Base-by-base conservation (phyloP, 2,329 filamentous ascomycete genomes). In the Aspergillus arachidicola region DNA sequence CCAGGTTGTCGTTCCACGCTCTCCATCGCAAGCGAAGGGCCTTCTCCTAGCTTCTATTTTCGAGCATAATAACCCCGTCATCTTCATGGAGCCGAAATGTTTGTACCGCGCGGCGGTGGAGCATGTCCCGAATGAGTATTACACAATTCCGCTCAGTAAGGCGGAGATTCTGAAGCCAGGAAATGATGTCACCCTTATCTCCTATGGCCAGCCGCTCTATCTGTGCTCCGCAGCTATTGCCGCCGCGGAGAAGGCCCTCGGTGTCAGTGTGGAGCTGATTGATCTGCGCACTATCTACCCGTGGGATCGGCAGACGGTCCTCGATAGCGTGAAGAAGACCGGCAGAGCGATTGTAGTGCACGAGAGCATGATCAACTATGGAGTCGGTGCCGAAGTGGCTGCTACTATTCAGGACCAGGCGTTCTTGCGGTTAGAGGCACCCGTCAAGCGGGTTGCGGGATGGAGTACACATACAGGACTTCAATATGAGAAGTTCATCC, bases 31-130 rank as follows among this genome's bases (percentile, higher is more conserved):
- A 78, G 94, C 94, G 6, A 97, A 97, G 78, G 94, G 94, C 2
- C 83, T 97, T 3, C 81, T 97, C 57, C 83, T 96, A 3, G 85
- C 91, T 3, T 86, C 90, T 0, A 93, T 96, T 59, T 87, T 87
- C 58, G 87, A 81, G 80, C 88, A 85, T 71, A 92, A 93, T 65
- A 94, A 97, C 76, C 94, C 94, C 0, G 92, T 94, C 66, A 83
- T 97, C 59, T 96, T 97, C 78, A 89, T 97, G 89, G 94, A 97
- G 76, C 94, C 94, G 51, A 97, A 97, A 81, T 91, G 95, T 54
- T 82, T 97, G 14, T 97, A 97, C 77, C 89, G 94, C 23, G 93
- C 94, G 0, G 92, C 94, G 0, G 92, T 96, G 32, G 94, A 97
- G 78, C 92, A 97, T 76, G 94, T 97, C 1, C 94, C 94, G 0